Evolutionary conservation across 352 stramenopile species (phyloP), one percentile per base, ranked within the genome.

Genomic region (Plasmopara viticola): DNA sequence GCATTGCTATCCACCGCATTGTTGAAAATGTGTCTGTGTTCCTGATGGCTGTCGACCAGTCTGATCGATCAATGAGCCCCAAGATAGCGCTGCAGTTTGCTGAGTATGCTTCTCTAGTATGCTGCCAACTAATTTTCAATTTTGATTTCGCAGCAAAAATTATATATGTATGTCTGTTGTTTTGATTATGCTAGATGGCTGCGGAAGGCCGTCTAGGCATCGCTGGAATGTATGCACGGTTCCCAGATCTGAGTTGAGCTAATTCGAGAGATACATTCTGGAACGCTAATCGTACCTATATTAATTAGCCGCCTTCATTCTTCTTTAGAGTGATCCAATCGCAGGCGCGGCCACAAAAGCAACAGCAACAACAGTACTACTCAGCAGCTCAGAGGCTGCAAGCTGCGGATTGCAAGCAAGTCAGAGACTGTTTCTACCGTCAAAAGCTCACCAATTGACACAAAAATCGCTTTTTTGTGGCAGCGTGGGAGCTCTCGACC

Each of bases 21-120:
- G 90, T 98, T n/a, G 88, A 98, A 62, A 98, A 98, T 67, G 88
- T 98, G 4, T 95, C 91, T 50, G 86, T 98, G 38, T 98, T 98
- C 51, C 70, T 85, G 1, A 91, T 95, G 60, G 78, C 87, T 25
- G 80, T 90, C 17, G 84, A 94, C 58, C 70, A 95, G 39, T 66
- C 76, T 6, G 79, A 92, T 48, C 84, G 90, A 60, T 83, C 78
- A 10, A 82, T 98, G 63, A 84, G 86, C 37, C 62, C 81, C 3
- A 89, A 96, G 40, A 85, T 97, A 33, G 85, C 85, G 2, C 66
- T 78, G 43, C 75, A 93, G 31, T 98, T 98, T 67, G 80, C 86
- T 13, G 74, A 96, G 30, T 98, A 98, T 71, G 87, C 93, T 38
- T 64, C 38, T 51, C 40, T 53, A 44, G 40, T 54, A 62, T 53